Base-by-base conservation (phyloP, 148 eudicot species). In the Rhododendron williamsianum region DNA sequence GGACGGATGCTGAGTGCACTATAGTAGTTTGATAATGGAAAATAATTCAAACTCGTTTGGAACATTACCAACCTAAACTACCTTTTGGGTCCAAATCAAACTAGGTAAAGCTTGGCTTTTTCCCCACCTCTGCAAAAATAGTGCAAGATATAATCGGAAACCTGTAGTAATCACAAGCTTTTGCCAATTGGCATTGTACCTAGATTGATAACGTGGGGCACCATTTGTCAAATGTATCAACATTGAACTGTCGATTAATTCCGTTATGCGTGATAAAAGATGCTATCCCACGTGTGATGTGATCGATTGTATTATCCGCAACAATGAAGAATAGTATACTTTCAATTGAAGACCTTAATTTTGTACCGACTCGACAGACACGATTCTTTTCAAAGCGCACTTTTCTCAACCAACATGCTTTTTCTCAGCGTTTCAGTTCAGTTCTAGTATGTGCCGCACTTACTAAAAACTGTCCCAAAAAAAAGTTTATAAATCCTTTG, bases 31-130 rank as follows among this genome's bases (percentile, higher is more conserved):
- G 43, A 19, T 76, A 27, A 77, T 41, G 21, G 25, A n/a, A 6
- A 46, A 48, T 78, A 45, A 23, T 78, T 46, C 46, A 77, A 43
- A 46, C 25, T 45, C 27, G 8, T 46, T 46, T 35, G 30, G 58
- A 30, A 78, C 35, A 6, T 45, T 33, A 43, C 80, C 38, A 43
- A 27, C 76, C 76, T 33, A 18, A 74, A 74, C 48, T 18, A 5
- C 78, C 11, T 74, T 74, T 74, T 6, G 78, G n/a, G 78, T 74
- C 78, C 77, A 74, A 74, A 74, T 74, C 78, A 74, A 74, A 74
- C 23, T 74, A 35, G 12, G 10, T 38, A 36, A 74, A 78, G 16
- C 38, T 78, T 48, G 81, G 21, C 35, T n/a, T 46, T 41, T 78
- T 78, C 23, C 25, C 18, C 35, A 78, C 54, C 81, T 48, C 18